A percentile compares a stretch with the other conserved stretches of the same genome.
phyloP scores from a whole-genome alignment of 305 asterid species.

The Fraxinus platypoda region DNA sequence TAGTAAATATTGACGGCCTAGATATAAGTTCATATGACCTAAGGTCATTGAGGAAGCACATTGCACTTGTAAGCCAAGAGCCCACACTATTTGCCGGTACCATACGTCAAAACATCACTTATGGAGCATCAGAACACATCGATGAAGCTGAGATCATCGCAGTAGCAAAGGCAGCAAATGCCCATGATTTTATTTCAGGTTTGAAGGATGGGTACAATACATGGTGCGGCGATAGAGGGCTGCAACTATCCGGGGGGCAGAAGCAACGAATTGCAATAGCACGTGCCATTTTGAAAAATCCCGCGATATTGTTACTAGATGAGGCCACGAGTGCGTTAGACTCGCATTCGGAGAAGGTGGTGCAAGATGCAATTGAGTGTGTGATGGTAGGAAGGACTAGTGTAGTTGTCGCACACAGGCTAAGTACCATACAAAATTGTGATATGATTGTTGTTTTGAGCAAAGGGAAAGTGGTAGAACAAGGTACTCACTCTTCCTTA shows the following conservation, averaged over 20 bases:
- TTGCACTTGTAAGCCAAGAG: slow-evolving; percentile 87
- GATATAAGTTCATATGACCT: slow-evolving; percentile 62
- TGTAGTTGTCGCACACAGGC: slow-evolving; percentile 81
- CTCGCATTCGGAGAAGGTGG: slow-evolving; percentile 72
- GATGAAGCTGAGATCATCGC: slow-evolving; percentile 60
- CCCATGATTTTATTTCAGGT: slow-evolving; percentile 70
- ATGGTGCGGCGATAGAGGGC: slow-evolving; percentile 85
- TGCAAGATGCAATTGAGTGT: slow-evolving; percentile 79
- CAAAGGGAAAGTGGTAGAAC: slow-evolving; percentile 71
- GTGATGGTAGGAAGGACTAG: slow-evolving; percentile 88
- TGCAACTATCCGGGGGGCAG: slow-evolving; percentile 88
- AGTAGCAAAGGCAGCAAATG: slow-evolving; percentile 82
- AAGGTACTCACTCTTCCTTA: slow-evolving; percentile 70
- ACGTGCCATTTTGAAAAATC: slow-evolving; percentile 73
- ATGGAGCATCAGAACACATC: slow-evolving; percentile 51
- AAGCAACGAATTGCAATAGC: slow-evolving; percentile 89
- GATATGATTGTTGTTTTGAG: slow-evolving; percentile 73
- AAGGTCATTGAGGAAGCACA: slow-evolving; percentile 60
- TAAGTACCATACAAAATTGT: slow-evolving; percentile 73
- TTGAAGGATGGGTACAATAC: slow-evolving; percentile 73
- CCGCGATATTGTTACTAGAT: slow-evolving; percentile 58
- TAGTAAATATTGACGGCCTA: slow-evolving; percentile 64
- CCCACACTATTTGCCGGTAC: slow-evolving; percentile 77
- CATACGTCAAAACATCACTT: slow-evolving; percentile 54
- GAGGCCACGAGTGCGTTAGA: slow-evolving; percentile 95